Evolutionary conservation across 1,139 yeast species (phyloP), one percentile per base, ranked within the genome.

Genomic region (Schwanniomyces etchellsii): DNA sequence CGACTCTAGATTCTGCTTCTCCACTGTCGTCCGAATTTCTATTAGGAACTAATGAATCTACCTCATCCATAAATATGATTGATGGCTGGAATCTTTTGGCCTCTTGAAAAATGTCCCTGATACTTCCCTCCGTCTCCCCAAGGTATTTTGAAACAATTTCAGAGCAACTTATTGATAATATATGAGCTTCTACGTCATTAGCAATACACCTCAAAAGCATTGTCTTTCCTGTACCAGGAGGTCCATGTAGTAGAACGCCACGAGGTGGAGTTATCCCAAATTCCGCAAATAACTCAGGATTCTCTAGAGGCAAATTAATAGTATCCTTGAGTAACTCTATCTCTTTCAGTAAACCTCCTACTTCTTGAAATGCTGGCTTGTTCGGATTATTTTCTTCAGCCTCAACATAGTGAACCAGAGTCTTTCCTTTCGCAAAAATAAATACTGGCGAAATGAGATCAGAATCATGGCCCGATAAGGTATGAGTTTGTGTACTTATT

Each of bases 191-290:
- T 4, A 64, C 54, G 7, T 68, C 59, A 32, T 80, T 82, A 0
- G 96, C 95, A 9, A 91, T 79, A 21, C 95, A 83, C 33, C 85
- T 69, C 27, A 93, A 62, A 11, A 91, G 66, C 86, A 89, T 77
- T 1, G 97, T 85, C 52, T 91, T 91, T 33, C 99, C 99, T 0
- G 97, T 89, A 1, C 99, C 99, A 2, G 97, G 94, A 2, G 97
- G 95, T 0, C 99, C 99, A 57, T 89, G 94, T 4, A 91, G 60
- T 20, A 91, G 59, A 11, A 93, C 70, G 3, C 98, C 98, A 34
- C 96, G 67, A 2, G 97, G 96, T 7, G 96, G 93, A 6, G 80
- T 69, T 27, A 89, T 82, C n/a, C 91, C 89, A 60, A 89, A 93
- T 33, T 84, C 78, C 5, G 80, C 67, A 45, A 88, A 91, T 22